Base-by-base conservation (phyloP, 1,139 yeast species). In the Saccharomyces hybrid region DNA sequence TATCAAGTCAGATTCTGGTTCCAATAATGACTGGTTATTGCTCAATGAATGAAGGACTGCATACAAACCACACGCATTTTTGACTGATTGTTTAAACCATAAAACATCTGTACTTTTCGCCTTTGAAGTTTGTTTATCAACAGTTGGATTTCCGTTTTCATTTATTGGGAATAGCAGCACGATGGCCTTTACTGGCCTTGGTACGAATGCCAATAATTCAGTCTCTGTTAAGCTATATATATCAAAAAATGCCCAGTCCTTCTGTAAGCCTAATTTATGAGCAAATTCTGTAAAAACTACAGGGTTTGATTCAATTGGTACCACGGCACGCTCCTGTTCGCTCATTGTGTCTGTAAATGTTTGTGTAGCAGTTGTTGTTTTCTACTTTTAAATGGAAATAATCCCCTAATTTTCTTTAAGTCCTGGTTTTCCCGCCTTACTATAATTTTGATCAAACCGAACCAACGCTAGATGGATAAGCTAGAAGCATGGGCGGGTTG, bases 221-320 rank as follows among this genome's bases (percentile, higher is more conserved):
- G 86, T 83, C 57, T 88, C 97, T 5, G 88, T 83, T 28, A 93
- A 72, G 0, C 97, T 88, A 68, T 82, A 90, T 3, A 93, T 88
- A 65, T 93, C 99, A 56, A 80, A 83, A 70, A 88, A 91, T 50
- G 76, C 78, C 27, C 84, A 75, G 2, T 79, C 69, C 0, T 82
- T 79, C 0, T 82, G 70, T 5, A 91, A 75, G 0, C 98, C 98
- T 50, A 93, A 68, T 44, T 78, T 76, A 48, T 74, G 76, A 2
- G 91, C 86, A 61, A 89, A 82, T 1, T 75, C 75, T n/a, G 87
- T 81, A 73, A 93, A 90, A 7, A 93, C 83, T 20, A 78, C 85
- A 0, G 99, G 99, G 63, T 90, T 89, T 13, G 95, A 88, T 69
- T 93, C 99, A 48, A 93, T 74, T 2, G 99, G 98, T 13, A 89